A percentile compares a stretch with the other conserved stretches of the same genome.
Evolutionary conservation across 345 rosid genomes (phyloP).

Genomic region (Kandelia obovata): DNA sequence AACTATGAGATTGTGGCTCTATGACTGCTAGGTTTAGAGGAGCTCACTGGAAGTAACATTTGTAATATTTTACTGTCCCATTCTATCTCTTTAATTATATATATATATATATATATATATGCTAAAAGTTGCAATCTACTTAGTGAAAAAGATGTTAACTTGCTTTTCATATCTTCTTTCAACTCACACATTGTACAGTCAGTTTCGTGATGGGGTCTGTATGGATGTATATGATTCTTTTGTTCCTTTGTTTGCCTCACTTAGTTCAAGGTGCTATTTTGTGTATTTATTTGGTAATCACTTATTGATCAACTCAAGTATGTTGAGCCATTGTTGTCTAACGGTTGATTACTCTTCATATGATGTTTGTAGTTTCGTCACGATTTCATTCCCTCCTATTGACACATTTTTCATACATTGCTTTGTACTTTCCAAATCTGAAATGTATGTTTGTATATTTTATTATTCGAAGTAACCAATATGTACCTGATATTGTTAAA

Average conservation of each 20-base stretch:
- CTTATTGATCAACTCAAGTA: too few relatives aligned
- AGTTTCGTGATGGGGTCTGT: conserved; percentile 78
- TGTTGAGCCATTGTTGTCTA: too few relatives aligned
- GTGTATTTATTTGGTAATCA: background rate
- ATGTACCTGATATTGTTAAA: too few relatives aligned
- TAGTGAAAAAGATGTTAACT: background rate
- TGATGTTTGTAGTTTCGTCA: too few relatives aligned
- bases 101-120: too few relatives aligned
- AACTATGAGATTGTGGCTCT: background rate
- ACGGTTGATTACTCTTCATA: too few relatives aligned
- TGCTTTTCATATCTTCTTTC: conserved; percentile 20
- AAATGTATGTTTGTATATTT: too few relatives aligned
- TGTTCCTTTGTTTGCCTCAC: background rate
- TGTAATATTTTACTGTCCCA: background rate
- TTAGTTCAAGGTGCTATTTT: background rate
- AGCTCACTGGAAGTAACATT: background rate
- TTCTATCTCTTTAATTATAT: too few relatives aligned
- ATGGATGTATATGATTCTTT: conserved; percentile 58
- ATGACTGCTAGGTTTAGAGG: background rate
- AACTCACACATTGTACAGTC: conserved; percentile 78
- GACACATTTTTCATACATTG: too few relatives aligned
- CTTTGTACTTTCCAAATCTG: too few relatives aligned
- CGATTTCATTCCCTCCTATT: too few relatives aligned
- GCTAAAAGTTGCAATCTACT: background rate
- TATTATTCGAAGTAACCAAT: too few relatives aligned